A percentile compares a stretch with the other conserved stretches of the same genome.
phyloP scores from a whole-genome alignment of 2,329 filamentous ascomycete species.

The Fragosphaeria purpurea region DNA sequence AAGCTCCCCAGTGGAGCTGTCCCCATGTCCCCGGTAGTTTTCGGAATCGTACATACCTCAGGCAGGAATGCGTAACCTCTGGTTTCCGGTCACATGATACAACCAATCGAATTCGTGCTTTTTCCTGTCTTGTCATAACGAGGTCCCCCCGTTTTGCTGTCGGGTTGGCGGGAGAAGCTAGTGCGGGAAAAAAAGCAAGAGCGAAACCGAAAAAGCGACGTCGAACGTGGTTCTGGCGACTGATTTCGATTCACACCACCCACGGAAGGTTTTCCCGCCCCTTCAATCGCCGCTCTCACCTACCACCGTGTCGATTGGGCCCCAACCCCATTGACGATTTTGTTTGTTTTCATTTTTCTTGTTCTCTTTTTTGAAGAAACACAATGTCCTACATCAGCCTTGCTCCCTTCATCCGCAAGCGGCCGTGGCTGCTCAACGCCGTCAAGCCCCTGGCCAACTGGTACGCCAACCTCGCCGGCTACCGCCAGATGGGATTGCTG shows the following conservation, averaged over 20 bases:
- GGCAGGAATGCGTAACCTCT: background rate
- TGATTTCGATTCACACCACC: background rate
- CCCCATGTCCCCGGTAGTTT: too few relatives aligned
- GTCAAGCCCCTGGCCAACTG: conserved; percentile 75
- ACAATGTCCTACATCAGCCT: conserved; percentile 59
- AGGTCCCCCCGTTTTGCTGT: conserved; percentile 3
- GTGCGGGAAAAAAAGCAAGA: background rate
- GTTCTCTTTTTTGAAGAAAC: background rate
- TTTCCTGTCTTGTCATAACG: conserved; percentile 4
- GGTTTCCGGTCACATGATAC: conserved; percentile 1
- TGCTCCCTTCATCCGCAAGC: conserved; percentile 67
- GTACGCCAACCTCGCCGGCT: conserved; percentile 73
- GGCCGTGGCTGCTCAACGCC: conserved; percentile 74
- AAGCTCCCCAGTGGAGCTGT: too few relatives aligned
- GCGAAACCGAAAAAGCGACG: background rate
- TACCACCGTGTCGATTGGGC: background rate
- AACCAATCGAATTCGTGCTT: conserved; percentile 12
- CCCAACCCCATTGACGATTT: background rate
- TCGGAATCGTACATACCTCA: conserved; percentile 2
- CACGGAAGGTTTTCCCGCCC: too few relatives aligned
- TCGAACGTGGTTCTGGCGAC: background rate
- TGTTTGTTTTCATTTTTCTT: conserved; percentile 5
- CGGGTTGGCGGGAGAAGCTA: conserved; percentile 15
- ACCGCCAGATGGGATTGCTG: conserved; percentile 16
- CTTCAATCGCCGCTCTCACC: background rate